A percentile compares a stretch with the other conserved stretches of the same genome.
Conservation (phyloP, 1,284 basidiomycete species). For the Cryptococcus sp. region DNA sequence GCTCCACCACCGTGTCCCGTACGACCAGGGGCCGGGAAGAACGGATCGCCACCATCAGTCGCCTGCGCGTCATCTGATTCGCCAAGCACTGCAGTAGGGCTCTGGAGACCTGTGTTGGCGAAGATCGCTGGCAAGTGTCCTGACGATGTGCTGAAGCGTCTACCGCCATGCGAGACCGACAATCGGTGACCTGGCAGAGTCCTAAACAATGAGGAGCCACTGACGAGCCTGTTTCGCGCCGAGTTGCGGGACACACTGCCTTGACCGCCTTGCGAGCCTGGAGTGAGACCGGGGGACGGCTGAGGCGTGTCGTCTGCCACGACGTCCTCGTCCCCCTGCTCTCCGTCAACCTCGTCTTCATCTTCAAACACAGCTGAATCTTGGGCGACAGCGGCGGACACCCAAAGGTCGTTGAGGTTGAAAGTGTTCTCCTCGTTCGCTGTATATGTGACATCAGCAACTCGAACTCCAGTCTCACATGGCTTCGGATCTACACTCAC, state of each 20-base stretch:
- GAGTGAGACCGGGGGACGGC: conserved; percentile 24
- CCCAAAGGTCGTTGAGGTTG: conserved; percentile 55
- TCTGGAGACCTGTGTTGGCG: conserved; percentile 49
- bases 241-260: conserved; percentile 8
- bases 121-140: conserved; percentile 51
- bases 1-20: conserved; percentile 24
- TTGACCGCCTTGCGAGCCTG: conserved; percentile 15
- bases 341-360: conserved; percentile 37
- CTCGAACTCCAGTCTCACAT: not conserved
- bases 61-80: conserved; percentile 17
- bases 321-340: conserved; percentile 26
- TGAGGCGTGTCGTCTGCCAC: conserved; percentile 26
- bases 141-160: conserved; percentile 48
- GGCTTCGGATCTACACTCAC: conserved; percentile 25
- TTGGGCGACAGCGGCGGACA: conserved; percentile 53
- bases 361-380: conserved; percentile 54
- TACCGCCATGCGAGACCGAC: conserved; percentile 29
- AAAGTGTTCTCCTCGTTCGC: conserved; percentile 55
- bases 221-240: conserved; percentile 12
- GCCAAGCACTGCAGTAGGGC: conserved; percentile 37
- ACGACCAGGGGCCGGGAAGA: conserved; percentile 32
- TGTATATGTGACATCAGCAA: conserved; percentile 6
- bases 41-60: conserved; percentile 29
- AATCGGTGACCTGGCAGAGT: conserved; percentile 28
- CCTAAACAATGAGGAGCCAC: conserved; percentile 16